Evolutionary conservation across 1,284 basidiomycete species (phyloP).

Genomic region (Meripilus lineatus): DNA sequence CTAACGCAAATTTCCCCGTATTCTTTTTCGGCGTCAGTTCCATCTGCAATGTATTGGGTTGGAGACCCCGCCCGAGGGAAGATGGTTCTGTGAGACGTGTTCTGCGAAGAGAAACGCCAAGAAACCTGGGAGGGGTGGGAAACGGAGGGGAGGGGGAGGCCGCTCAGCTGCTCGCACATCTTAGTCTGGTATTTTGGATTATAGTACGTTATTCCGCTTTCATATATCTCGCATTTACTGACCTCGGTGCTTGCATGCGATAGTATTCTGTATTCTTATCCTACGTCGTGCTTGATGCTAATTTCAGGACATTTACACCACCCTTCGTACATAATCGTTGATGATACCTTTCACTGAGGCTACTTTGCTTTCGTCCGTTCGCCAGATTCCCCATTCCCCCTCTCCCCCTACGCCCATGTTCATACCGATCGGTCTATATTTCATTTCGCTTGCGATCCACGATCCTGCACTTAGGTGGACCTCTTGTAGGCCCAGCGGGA

Average conservation of each 20-base stretch:
- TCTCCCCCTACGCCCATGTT: constrained; percentile 58
- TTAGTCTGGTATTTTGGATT: background rate
- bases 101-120: constrained; percentile 44
- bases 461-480: constrained; percentile 68
- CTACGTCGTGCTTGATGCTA: too few relatives aligned
- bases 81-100: constrained; percentile 81
- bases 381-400: too few relatives aligned
- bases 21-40: constrained; percentile 56
- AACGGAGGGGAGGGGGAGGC: constrained; percentile 33
- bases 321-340: too few relatives aligned
- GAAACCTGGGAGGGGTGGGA: constrained; percentile 43
- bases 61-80: constrained; percentile 65
- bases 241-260: too few relatives aligned
- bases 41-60: constrained; percentile 81
- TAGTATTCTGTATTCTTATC: constrained; percentile 1
- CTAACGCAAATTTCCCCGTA: background rate
- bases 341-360: too few relatives aligned
- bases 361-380: background rate
- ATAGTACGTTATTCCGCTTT: background rate
- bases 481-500: constrained; percentile 54
- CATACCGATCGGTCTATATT: constrained; percentile 51
- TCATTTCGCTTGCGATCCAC: constrained; percentile 50
- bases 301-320: too few relatives aligned
- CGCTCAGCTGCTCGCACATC: constrained; percentile 13
- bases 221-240: background rate